A percentile compares a stretch with the other conserved stretches of the same genome.
Evolutionary conservation across 148 eudicot genomes (phyloP).

Genomic region (Chenopodium formosanum): DNA sequence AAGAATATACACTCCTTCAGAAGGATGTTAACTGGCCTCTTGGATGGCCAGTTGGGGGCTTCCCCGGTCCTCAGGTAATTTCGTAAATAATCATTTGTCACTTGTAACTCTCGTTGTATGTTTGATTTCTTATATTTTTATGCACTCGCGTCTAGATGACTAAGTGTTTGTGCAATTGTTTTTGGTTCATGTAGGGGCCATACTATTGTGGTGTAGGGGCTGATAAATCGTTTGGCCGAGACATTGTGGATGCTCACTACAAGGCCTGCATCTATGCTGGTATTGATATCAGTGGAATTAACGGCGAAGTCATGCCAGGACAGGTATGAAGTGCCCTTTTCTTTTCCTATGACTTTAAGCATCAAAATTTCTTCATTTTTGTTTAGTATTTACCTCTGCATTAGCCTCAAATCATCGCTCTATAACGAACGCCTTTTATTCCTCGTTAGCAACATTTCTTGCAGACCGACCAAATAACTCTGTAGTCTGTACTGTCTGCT

Average conservation of each 20-base stretch:
- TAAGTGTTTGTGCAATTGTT: not conserved
- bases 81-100: not conserved
- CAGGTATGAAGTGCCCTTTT: slow-evolving; percentile 29
- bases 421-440: no score
- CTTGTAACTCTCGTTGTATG: not conserved
- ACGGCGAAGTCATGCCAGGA: slow-evolving; percentile 66
- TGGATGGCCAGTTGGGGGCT: slow-evolving; percentile 66
- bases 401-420: no score
- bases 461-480: not conserved
- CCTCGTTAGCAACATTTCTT: not conserved
- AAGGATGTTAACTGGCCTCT: slow-evolving; percentile 54
- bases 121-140: not conserved
- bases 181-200: slow-evolving; percentile 34
- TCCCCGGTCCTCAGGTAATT: slow-evolving; percentile 52
- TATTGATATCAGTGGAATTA: slow-evolving; percentile 52
- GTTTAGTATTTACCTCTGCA: not conserved
- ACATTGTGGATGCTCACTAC: slow-evolving; percentile 55
- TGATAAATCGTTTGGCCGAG: slow-evolving; percentile 53
- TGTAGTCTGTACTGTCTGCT: no score
- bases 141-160: not conserved
- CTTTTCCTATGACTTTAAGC: not conserved
- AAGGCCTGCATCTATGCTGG: slow-evolving; percentile 61
- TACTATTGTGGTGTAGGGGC: slow-evolving; percentile 65
- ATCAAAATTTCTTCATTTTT: not conserved
- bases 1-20: slow-evolving; percentile 60